These are phyloP conservation scores for Cutaneotrichosporon sp. DNA, from an alignment of 1,284 basidiomycete species.

Conservation along the genomic window DNA sequence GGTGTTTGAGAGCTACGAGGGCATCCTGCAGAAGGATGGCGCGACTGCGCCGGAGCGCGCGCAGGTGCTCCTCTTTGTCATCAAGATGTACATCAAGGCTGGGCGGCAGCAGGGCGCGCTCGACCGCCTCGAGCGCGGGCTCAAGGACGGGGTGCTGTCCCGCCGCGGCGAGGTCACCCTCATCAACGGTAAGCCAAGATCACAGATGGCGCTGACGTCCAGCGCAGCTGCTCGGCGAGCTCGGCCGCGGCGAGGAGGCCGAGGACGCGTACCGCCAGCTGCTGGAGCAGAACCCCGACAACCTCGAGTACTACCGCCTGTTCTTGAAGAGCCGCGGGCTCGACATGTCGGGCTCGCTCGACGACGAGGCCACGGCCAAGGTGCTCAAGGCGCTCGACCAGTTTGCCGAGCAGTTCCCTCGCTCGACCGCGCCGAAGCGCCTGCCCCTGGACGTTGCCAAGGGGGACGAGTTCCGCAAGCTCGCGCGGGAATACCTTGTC, in stretches of 20 bases:
- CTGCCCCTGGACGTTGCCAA: slow-evolving; percentile 68
- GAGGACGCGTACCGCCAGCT: slow-evolving; percentile 75
- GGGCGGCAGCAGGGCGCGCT: slow-evolving; percentile 58
- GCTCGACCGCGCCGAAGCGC: slow-evolving; percentile 70
- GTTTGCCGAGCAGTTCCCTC: slow-evolving; percentile 65
- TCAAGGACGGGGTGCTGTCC: slow-evolving; percentile 67
- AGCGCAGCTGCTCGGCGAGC: slow-evolving; percentile 63
- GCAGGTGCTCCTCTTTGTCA: slow-evolving; percentile 80
- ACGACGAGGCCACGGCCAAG: slow-evolving; percentile 57
- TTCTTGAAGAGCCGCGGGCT: slow-evolving; percentile 69
- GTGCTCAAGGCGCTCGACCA: slow-evolving; percentile 64
- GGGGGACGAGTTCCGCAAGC: slow-evolving; percentile 67
- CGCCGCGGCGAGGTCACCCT: slow-evolving; percentile 72
- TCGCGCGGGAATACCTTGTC: slow-evolving; percentile 70
- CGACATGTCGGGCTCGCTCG: slow-evolving; percentile 53
- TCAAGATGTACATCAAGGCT: slow-evolving; percentile 74
- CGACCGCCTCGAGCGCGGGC: slow-evolving; percentile 67
- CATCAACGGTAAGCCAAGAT: slow-evolving; percentile 61
- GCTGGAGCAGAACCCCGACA: slow-evolving; percentile 84
- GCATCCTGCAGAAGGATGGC: slow-evolving; percentile 61
- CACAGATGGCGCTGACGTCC: slow-evolving; percentile 9
- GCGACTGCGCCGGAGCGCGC: slow-evolving; percentile 65
- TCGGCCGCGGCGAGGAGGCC: slow-evolving; percentile 66
- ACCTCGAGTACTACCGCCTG: slow-evolving; percentile 74
- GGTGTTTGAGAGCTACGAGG: slow-evolving; percentile 65